A percentile compares a stretch with the other conserved stretches of the same genome.
Conservation (phyloP, 75 land plant genomes). For the Isoetes taiwanensis region DNA sequence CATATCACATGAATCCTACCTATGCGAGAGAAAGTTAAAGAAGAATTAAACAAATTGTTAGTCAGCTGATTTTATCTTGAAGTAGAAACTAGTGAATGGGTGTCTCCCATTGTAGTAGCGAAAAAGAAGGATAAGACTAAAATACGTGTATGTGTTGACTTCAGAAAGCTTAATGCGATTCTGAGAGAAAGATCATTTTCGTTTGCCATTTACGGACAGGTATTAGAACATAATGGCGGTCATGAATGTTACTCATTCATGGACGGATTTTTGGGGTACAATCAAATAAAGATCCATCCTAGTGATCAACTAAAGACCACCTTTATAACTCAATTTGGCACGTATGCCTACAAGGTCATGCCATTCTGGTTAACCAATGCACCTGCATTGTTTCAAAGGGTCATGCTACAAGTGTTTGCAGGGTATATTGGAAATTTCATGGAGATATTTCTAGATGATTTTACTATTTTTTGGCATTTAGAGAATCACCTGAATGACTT, state of each 20-base stretch:
- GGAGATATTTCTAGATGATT: no score
- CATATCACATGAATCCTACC: no score
- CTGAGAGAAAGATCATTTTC: neutral
- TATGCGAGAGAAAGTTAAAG: no score
- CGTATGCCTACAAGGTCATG: neutral
- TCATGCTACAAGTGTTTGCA: neutral
- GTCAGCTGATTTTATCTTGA: neutral
- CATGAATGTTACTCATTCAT: constrained; percentile 7
- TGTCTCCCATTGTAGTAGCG: constrained; percentile 11
- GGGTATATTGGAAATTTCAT: no score
- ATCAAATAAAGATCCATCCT: neutral
- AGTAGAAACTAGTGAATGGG: neutral
- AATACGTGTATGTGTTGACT: neutral
- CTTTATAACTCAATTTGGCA: constrained; percentile 1
- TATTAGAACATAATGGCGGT: constrained; percentile 3
- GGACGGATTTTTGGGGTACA: constrained; percentile 4
- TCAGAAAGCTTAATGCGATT: neutral
- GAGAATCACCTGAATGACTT: no score
- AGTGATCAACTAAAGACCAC: neutral
- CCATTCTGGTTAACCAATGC: constrained; percentile 5
- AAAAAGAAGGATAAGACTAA: constrained; percentile 7
- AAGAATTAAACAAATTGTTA: neutral
- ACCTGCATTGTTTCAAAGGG: neutral
- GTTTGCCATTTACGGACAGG: neutral
- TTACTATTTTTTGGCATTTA: no score